A percentile compares a stretch with the other conserved stretches of the same genome.
phyloP scores from a whole-genome alignment of 305 asterid species.

The Fraxinus sp. region DNA sequence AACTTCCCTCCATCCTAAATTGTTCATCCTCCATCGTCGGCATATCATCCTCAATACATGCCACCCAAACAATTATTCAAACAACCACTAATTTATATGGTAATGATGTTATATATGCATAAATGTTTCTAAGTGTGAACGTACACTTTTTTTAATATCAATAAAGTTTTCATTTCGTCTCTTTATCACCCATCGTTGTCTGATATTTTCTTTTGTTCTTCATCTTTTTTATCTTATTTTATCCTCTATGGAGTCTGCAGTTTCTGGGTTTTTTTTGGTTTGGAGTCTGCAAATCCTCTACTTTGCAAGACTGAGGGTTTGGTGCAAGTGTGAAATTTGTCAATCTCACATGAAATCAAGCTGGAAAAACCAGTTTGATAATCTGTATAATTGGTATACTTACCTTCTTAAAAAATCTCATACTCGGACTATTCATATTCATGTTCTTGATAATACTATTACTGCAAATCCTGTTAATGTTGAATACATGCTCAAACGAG shows the following conservation, averaged over 20 bases:
- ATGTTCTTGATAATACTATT: slow-evolving; percentile 30
- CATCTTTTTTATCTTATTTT: background rate
- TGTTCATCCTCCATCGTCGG: too few relatives aligned
- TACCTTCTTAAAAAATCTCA: slow-evolving; percentile 29
- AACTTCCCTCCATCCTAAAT: slow-evolving; percentile 31
- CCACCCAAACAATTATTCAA: too few relatives aligned
- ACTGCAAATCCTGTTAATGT: slow-evolving; percentile 33
- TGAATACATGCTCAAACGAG: slow-evolving; percentile 35
- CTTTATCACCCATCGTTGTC: background rate
- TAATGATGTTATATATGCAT: background rate
- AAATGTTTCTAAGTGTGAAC: background rate
- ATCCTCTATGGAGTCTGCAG: background rate
- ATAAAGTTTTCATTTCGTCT: background rate
- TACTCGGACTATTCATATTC: slow-evolving; percentile 32
- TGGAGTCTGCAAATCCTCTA: background rate
- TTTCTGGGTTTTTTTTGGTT: background rate
- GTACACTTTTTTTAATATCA: background rate
- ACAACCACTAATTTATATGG: background rate
- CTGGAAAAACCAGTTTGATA: slow-evolving; percentile 30
- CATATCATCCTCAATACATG: too few relatives aligned
- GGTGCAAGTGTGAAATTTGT: slow-evolving; percentile 31
- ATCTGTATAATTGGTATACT: slow-evolving; percentile 38
- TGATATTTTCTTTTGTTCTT: background rate
- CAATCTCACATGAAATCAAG: slow-evolving; percentile 25
- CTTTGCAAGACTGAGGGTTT: background rate